A percentile compares a stretch with the other conserved stretches of the same genome.
These are phyloP conservation scores for Colletotrichum endophyticum DNA, from an alignment of 2,329 filamentous ascomycete species.

Conservation along the genomic window DNA sequence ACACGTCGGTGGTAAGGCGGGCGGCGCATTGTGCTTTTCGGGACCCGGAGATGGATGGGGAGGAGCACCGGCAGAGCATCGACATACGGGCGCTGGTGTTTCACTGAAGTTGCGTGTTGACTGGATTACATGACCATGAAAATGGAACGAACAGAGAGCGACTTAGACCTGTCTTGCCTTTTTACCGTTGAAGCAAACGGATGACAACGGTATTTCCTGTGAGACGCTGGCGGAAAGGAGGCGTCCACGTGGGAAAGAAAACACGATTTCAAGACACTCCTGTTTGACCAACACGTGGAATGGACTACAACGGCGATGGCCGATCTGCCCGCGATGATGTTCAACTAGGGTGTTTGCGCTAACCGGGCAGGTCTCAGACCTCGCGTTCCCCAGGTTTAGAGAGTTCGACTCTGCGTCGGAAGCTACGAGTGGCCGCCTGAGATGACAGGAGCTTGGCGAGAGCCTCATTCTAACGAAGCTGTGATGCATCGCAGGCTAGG, in stretches of 20 bases:
- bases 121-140: background rate
- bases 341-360: background rate
- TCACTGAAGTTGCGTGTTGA: constrained; percentile 27
- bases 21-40: constrained; percentile 80
- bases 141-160: background rate
- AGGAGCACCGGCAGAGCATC: constrained; percentile 81
- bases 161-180: background rate
- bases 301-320: background rate
- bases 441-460: background rate
- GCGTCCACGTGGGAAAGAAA: background rate
- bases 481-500: accelerated
- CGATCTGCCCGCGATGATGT: background rate
- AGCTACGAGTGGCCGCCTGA: background rate
- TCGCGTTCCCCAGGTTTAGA: background rate
- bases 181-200: background rate
- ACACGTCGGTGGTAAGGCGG: constrained; percentile 56
- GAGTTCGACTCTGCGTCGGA: background rate
- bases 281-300: background rate
- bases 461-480: background rate
- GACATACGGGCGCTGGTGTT: constrained; percentile 88
- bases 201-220: background rate
- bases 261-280: background rate
- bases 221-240: background rate
- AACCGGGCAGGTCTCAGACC: background rate
- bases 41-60: constrained; percentile 73